phyloP scores from a whole-genome alignment of 495 filamentous ascomycete species.

The Trichoderma asperelloides region DNA sequence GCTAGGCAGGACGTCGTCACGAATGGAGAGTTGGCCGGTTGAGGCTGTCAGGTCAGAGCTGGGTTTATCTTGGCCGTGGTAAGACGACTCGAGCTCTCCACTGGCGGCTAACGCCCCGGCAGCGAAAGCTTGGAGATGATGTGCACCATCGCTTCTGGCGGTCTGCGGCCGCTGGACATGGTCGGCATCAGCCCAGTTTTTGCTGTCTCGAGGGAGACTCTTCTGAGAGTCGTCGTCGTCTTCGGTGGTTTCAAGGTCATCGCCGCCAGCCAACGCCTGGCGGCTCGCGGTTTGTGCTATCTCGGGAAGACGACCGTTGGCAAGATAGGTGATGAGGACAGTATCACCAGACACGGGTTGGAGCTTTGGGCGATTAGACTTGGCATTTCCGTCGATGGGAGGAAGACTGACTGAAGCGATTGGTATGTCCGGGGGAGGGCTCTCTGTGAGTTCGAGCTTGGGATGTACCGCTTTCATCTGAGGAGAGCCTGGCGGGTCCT shows the following conservation, averaged over 20 bases:
- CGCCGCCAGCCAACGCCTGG: not conserved
- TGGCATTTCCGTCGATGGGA: not conserved
- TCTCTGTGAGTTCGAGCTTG: constrained; percentile 5
- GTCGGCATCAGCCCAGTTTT: not conserved
- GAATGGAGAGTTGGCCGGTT: not conserved
- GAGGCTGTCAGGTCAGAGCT: not conserved
- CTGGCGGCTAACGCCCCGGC: not conserved
- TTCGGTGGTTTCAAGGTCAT: not conserved
- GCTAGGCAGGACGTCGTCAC: not conserved
- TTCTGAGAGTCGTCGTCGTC: not conserved
- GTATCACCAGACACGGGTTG: constrained; percentile 4
- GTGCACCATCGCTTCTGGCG: not conserved
- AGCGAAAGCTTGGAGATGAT: not conserved
- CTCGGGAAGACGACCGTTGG: not conserved
- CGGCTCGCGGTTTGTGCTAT: constrained; percentile 5
- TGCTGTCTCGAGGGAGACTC: not conserved
- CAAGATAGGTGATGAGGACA: constrained; percentile 7
- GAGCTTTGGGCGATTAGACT: constrained; percentile 10
- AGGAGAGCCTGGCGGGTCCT: not conserved
- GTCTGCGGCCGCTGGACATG: not conserved
- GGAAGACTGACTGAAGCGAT: constrained; percentile 7
- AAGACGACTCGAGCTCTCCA: not conserved
- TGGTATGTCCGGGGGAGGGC: constrained; percentile 5
- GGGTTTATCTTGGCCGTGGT: not conserved
- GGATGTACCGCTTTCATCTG: constrained; percentile 5